These are phyloP conservation scores for Penicillium frequentans DNA, from an alignment of 2,329 filamentous ascomycete genomes.

Conservation along the genomic window DNA sequence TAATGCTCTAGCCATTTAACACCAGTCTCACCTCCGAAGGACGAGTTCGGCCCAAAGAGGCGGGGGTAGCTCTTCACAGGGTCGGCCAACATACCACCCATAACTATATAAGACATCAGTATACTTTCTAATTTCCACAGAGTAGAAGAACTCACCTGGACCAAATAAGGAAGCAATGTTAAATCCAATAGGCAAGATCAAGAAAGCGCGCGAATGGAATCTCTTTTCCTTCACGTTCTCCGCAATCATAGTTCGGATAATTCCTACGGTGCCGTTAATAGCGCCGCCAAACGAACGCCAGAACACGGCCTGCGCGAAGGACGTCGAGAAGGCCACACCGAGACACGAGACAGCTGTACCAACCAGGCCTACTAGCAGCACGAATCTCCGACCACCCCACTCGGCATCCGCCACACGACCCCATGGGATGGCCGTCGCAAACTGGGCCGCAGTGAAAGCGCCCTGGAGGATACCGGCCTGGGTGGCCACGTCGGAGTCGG, in stretches of 20 bases:
- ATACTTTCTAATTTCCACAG: background rate
- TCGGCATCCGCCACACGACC: conserved; percentile 67
- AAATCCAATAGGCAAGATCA: conserved; percentile 65
- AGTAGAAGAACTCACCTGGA: conserved; percentile 33
- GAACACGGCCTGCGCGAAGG: conserved; percentile 62
- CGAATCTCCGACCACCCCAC: conserved; percentile 69
- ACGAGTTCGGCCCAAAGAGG: conserved; percentile 61
- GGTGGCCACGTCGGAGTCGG: conserved; percentile 64
- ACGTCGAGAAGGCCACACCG: conserved; percentile 67
- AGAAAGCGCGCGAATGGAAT: conserved; percentile 56
- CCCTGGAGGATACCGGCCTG: conserved; percentile 76
- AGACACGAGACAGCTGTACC: conserved; percentile 67
- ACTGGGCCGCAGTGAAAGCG: conserved; percentile 76
- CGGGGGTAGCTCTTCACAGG: conserved; percentile 63
- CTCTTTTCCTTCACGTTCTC: conserved; percentile 72
- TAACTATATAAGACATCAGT: conserved; percentile 35
- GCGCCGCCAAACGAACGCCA: conserved; percentile 68
- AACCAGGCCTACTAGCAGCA: conserved; percentile 71
- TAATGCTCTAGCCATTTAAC: conserved; percentile 63
- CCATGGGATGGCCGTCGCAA: conserved; percentile 79
- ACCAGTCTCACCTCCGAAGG: conserved; percentile 56
- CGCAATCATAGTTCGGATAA: conserved; percentile 71
- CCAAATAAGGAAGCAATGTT: conserved; percentile 61
- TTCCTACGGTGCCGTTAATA: conserved; percentile 70
- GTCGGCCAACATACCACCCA: conserved; percentile 68